Evolutionary conservation across 2,329 filamentous ascomycete species (phyloP).

Genomic region (Mollisia scopiformis): DNA sequence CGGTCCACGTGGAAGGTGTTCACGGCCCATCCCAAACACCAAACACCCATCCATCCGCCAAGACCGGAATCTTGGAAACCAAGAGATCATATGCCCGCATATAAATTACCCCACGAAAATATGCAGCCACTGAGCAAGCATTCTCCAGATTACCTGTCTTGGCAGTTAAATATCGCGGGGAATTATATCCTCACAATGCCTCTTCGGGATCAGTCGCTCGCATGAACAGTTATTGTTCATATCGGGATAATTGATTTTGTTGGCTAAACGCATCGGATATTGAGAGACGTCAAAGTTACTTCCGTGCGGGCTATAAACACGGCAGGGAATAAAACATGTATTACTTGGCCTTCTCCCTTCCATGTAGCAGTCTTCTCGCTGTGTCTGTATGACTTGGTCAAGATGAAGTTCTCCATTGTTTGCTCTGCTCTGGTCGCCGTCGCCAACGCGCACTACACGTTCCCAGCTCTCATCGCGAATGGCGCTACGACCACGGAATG

Average conservation of each 20-base stretch:
- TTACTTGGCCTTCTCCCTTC: not conserved
- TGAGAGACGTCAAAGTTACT: not conserved
- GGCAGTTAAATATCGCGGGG: not conserved
- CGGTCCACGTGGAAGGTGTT: not conserved
- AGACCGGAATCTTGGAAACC: not conserved
- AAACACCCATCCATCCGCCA: not conserved
- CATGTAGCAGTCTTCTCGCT: not conserved
- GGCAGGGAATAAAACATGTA: not conserved
- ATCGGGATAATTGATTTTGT: not conserved
- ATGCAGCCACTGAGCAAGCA: not conserved
- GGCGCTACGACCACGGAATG: slow-evolving; percentile 22
- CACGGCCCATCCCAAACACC: not conserved
- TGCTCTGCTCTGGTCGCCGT: slow-evolving; percentile 21
- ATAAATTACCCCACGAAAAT: not conserved
- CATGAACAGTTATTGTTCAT: not conserved
- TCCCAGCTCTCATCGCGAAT: slow-evolving; percentile 22
- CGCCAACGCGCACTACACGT: slow-evolving; percentile 28
- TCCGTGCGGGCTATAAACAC: not conserved
- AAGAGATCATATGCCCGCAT: not conserved
- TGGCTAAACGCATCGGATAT: not conserved
- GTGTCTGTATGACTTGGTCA: not conserved
- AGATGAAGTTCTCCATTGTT: slow-evolving; percentile 15
- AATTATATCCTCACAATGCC: not conserved
- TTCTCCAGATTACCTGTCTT: not conserved
- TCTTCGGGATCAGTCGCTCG: not conserved